Evolutionary conservation across 2,329 filamentous ascomycete genomes (phyloP), one percentile per base, ranked within the genome.

Genomic region (Grosmannia huntii): DNA sequence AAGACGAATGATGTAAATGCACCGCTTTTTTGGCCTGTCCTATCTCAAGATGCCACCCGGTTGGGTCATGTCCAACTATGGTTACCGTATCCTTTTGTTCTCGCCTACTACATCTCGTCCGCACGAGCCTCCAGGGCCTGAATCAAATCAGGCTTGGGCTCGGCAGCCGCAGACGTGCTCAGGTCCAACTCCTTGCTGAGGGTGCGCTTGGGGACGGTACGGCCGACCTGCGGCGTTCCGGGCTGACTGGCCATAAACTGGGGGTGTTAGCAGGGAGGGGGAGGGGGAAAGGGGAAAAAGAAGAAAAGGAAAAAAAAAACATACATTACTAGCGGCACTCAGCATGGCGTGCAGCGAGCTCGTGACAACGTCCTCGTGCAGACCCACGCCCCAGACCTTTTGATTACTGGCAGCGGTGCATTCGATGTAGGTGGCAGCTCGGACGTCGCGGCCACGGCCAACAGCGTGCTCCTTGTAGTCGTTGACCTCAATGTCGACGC

Each of bases 381-480:
- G 89, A 38, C 89, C 90, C 7, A 96, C 87, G 65, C 90, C 90
- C 90, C 90, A 96, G 2, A 95, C 86, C 66, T 82, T 86, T 66
- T 89, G 78, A 33, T 3, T 85, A 53, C 81, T 83, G 4, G 80
- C 73, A 23, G 84, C 79, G 31, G 81, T 90, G 72, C 90, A 96
- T 71, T 96, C 89, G 63, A 97, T 95, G 69, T 95, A 97, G 2
- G 91, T 89, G 2, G 90, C 92, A n/a, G 92, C 92, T 76, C 95
- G 95, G 64, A 92, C 89, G 61, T 90, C 83, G 59, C 84, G 82
- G 61, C 89, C 89, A 56, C 79, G 77, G 63, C 90, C 90, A 65
- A 97, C 90, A 31, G 91, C 87, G 73, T 97, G 92, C 72, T 97
- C 94, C 76, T 95, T 96, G 77, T 97, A 97, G 70, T 96, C 90